Percentiles rank a stretch among this genome's conserved stretches.
These are phyloP conservation scores for Periconia digitata DNA, from an alignment of 2,329 filamentous ascomycete genomes.

Conservation along the genomic window DNA sequence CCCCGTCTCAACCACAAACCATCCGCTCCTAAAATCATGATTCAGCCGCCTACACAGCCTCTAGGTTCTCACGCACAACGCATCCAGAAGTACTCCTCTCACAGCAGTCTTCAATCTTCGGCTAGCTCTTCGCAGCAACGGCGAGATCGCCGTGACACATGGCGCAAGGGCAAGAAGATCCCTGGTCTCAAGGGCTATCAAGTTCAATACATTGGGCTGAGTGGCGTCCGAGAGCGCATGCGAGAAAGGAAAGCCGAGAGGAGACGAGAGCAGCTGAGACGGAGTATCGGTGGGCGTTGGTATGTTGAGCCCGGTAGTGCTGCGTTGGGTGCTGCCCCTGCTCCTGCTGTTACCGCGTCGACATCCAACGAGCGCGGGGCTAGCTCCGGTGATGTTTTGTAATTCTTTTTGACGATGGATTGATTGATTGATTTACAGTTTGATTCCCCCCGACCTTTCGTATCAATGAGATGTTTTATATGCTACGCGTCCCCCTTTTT, in stretches of 20 bases:
- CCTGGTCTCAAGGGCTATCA: constrained; percentile 49
- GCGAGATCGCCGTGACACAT: constrained; percentile 17
- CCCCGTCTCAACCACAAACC: constrained; percentile 3
- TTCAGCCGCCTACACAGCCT: constrained; percentile 28
- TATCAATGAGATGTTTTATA: too few species aligned
- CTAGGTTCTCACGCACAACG: constrained; percentile 17
- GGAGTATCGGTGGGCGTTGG: constrained; percentile 54
- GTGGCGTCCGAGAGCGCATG: constrained; percentile 52
- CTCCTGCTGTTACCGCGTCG: too few species aligned
- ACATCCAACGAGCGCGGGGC: too few species aligned
- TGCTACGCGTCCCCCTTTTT: too few species aligned
- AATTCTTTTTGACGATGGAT: too few species aligned
- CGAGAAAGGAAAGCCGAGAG: constrained; percentile 53
- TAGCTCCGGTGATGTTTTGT: too few species aligned
- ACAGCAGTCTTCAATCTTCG: constrained; percentile 4
- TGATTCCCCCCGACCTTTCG: too few species aligned
- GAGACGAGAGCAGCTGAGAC: constrained; percentile 55
- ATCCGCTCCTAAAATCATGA: constrained; percentile 24
- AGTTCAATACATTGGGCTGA: constrained; percentile 55
- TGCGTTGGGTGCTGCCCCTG: not conserved
- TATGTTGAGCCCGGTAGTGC: constrained; percentile 29
- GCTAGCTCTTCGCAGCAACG: constrained; percentile 20
- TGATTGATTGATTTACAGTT: too few species aligned
- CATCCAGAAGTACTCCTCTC: constrained; percentile 24
- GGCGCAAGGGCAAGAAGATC: constrained; percentile 37